These are phyloP conservation scores for Mycocentrospora acerina DNA, from an alignment of 2,329 filamentous ascomycete species.

Conservation along the genomic window DNA sequence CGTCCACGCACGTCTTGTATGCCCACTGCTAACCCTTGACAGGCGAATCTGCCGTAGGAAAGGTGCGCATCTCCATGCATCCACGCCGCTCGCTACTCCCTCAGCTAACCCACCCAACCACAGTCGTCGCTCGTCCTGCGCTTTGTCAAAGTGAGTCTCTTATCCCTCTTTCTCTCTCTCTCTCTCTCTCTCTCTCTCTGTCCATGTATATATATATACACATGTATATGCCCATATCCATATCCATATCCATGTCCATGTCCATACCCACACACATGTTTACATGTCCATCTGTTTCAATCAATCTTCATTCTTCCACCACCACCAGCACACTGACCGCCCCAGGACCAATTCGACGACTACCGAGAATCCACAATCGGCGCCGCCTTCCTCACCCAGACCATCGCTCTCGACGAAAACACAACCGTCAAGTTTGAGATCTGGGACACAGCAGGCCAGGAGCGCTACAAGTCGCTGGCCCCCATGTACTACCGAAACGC, in stretches of 20 bases:
- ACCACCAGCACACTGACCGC: constrained; percentile 2
- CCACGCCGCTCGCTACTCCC: constrained; percentile 28
- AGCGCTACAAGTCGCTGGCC: constrained; percentile 97
- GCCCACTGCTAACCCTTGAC: constrained; percentile 24
- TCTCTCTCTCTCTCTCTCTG: too few species aligned
- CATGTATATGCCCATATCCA: too few species aligned
- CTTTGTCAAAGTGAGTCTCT: constrained; percentile 87
- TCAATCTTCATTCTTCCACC: not conserved
- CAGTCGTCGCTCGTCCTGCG: constrained; percentile 96
- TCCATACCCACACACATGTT: too few species aligned
- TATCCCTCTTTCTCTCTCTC: too few species aligned
- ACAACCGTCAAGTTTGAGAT: constrained; percentile 99
- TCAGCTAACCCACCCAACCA: constrained; percentile 34
- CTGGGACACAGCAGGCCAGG: constrained; percentile 89
- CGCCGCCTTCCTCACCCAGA: constrained; percentile 97
- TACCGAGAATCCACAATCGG: constrained; percentile 98
- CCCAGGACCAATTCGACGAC: constrained; percentile 95
- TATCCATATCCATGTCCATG: too few species aligned
- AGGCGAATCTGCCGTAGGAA: constrained; percentile 99
- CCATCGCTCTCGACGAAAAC: constrained; percentile 95
- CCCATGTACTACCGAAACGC: constrained; percentile 99
- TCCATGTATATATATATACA: too few species aligned
- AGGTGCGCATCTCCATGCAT: constrained; percentile 64
- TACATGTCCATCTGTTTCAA: too few species aligned
- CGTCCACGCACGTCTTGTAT: too few species aligned